phyloP scores from a whole-genome alignment of 768 basidiomycete species.

The Pholiota conissans region DNA sequence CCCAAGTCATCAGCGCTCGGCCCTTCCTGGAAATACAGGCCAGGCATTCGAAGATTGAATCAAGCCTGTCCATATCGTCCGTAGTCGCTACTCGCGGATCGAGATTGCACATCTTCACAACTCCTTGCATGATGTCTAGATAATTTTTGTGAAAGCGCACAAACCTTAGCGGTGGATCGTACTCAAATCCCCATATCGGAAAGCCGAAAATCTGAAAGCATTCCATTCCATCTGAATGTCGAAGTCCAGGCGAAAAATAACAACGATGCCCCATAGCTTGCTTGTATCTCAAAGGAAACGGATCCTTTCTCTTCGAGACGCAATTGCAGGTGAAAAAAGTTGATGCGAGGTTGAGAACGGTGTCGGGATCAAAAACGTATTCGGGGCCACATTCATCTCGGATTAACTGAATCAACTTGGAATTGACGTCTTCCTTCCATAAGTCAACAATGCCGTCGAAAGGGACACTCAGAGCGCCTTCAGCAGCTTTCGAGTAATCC shows the following conservation, averaged over 20 bases:
- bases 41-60: background rate
- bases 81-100: background rate
- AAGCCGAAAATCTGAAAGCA: background rate
- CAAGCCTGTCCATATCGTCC: background rate
- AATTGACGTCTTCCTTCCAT: background rate
- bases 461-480: background rate
- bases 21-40: background rate
- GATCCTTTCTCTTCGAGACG: background rate
- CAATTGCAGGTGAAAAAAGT: slow-evolving; percentile 1
- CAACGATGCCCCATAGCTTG: background rate
- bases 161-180: too few species aligned
- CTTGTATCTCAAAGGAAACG: background rate
- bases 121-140: too few species aligned
- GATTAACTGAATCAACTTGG: background rate
- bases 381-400: background rate
- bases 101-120: background rate
- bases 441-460: background rate
- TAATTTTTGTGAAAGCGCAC: background rate
- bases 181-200: background rate
- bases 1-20: background rate
- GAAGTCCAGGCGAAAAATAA: background rate
- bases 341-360: slow-evolving; percentile 8
- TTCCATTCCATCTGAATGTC: background rate
- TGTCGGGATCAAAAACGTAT: background rate
- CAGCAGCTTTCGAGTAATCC: background rate